Evolutionary conservation across 345 rosid genomes (phyloP), one percentile per base, ranked within the genome.

Genomic region (Sisymbrium irio): DNA sequence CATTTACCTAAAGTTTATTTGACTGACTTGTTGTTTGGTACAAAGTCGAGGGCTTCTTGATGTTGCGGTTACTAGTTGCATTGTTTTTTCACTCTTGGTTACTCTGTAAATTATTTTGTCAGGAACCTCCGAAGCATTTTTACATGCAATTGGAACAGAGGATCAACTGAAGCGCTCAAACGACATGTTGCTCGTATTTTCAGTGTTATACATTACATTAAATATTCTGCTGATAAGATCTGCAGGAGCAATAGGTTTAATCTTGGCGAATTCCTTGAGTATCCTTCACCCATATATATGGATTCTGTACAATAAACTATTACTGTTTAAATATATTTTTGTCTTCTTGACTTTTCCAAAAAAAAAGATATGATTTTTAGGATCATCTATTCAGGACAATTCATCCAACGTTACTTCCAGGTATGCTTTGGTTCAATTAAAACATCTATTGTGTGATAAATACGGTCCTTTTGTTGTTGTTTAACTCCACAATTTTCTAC

Each of bases 41-140:
- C 50, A 44, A 44, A 44, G 15, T 9, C 37, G 12, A 73, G n/a
- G n/a, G 64, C 22, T 64, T 35, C 64, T 66, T 66, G 45, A 30
- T 3, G n/a, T 39, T 41, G 54, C 3, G 30, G 28, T 4, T 6
- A 19, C 68, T 39, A 27, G 54, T 30, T 13, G 32, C 72, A 56
- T 22, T 27, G 4, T 2, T 27, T 2, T 63, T 36, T 17, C 36
- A 57, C 9, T 36, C 14, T 30, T 25, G 5, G 4, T 50, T 50
- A 49, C 30, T 40, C 60, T n/a, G 2, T 49, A 3, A 47, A 51
- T 17, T 13, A 54, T 74, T 45, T 30, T 57, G 20, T 62, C 87
- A 95, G 99, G 99, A 69, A 92, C 98, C 62, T 95, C 99, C 14
- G 99, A 95, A 80, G 90, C 96, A 58, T 95, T 95, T 85, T 80